Conservation (phyloP, 495 filamentous ascomycete species). For the Aspergillus carlsbadensis region DNA sequence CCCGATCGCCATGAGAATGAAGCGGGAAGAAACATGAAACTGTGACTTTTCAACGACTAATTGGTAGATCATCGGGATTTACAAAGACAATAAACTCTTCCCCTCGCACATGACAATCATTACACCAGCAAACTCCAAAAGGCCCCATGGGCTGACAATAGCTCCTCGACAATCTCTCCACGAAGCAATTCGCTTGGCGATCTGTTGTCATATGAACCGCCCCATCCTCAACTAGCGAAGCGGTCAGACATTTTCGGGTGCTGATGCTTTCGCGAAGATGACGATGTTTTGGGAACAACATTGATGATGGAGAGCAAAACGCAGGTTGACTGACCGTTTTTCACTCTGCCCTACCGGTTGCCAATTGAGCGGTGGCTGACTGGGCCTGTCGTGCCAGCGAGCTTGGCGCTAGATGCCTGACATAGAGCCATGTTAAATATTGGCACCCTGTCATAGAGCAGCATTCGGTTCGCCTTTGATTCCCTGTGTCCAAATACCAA, state of each 20-base stretch:
- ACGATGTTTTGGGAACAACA: background rate
- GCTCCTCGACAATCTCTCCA: background rate
- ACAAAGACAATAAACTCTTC: conserved; percentile 7
- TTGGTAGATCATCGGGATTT: conserved; percentile 16
- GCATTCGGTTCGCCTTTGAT: no score
- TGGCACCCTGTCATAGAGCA: no score
- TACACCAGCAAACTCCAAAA: no score
- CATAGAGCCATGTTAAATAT: background rate
- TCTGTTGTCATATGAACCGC: background rate
- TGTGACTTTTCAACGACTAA: conserved; percentile 18
- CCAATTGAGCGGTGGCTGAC: background rate
- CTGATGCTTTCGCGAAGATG: background rate
- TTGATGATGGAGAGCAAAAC: background rate
- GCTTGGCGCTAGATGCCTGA: background rate
- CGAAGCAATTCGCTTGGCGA: background rate
- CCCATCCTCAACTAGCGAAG: conserved; percentile 3
- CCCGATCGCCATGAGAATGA: conserved; percentile 9
- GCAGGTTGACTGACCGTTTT: conserved; percentile 7
- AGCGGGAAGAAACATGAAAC: conserved; percentile 23
- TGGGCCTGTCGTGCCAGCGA: background rate
- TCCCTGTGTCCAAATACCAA: no score
- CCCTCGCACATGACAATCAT: background rate
- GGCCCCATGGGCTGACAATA: no score
- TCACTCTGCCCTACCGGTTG: conserved; percentile 15
- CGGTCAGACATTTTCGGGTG: conserved; percentile 11